Evolutionary conservation across 306 rosid species (phyloP), one percentile per base, ranked within the genome.

Genomic region (Gillenia trifoliata): DNA sequence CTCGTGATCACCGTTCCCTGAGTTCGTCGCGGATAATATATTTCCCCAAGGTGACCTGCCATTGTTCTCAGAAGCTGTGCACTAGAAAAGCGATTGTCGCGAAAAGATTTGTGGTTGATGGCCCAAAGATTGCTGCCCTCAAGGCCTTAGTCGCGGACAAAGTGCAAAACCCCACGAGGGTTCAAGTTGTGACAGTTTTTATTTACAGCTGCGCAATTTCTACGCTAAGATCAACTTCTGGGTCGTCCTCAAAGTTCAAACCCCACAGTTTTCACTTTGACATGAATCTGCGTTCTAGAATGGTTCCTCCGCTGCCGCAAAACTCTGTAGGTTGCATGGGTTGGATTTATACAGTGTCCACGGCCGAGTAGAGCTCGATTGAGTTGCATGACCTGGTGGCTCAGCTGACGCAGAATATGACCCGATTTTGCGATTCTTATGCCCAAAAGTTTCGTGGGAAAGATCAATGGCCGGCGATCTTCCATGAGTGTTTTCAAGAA

Each of bases 161-260:
- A 19, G 81, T 85, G 19, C 8, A 26, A 3, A 77, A 77, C 26
- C 84, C 88, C 57, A 49, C 90, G 0, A 78, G 86, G 2, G 84
- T 88, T 0, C 70, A 88, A 60, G 84, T 81, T 17, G 86, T 88
- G 12, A 64, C 75, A 3, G 81, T 84, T 10, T 29, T 84, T 8
- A 55, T 88, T 12, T 80, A 70, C 55, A 77, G 70, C 63, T 30
- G 80, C 30, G 79, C 70, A 0, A 68, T 79, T 12, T 34, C 77
- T 11, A 41, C 86, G 1, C 45, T 78, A 19, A 81, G 69, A 43
- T 67, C 76, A 10, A 66, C 29, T 45, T 47, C 25, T 1, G 28
- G 12, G 1, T 28, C 22, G 1, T 67, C 16, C 11, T 13, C 29
- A 34, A n/a, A n/a, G n/a, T n/a, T n/a, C n/a, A n/a, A 38, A 66